A percentile compares a stretch with the other conserved stretches of the same genome.
These are phyloP conservation scores for Pyrenochaeta sp. DNA, from an alignment of 2,329 filamentous ascomycete species.

Conservation along the genomic window DNA sequence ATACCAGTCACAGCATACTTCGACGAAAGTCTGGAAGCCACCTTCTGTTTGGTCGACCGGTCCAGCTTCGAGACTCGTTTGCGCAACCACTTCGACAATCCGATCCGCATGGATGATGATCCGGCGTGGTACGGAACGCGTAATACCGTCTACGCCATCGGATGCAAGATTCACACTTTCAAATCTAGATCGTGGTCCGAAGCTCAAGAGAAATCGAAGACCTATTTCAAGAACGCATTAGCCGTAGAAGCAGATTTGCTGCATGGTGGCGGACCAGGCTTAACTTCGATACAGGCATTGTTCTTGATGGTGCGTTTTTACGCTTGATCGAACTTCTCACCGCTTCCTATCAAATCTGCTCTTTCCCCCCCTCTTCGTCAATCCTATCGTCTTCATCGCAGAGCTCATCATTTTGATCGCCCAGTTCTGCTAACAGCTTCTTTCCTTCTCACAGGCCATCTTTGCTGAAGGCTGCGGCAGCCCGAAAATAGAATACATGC, in stretches of 20 bases:
- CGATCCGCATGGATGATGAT: neutral
- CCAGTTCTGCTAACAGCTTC: no score
- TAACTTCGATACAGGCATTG: slow-evolving; percentile 1
- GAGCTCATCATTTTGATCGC: no score
- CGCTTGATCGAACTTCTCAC: no score
- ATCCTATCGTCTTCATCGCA: no score
- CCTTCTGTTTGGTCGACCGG: neutral
- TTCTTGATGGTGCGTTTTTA: neutral
- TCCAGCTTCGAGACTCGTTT: neutral
- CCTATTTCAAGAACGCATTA: slow-evolving; percentile 5
- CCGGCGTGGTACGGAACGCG: neutral
- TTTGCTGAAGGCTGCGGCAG: neutral
- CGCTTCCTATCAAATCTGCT: no score
- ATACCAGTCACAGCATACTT: neutral
- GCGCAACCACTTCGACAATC: neutral
- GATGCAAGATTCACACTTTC: neutral
- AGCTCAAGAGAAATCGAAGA: neutral
- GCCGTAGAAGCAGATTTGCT: slow-evolving; percentile 3
- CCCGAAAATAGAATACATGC: neutral
- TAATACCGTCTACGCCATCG: neutral
- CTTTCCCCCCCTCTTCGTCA: no score
- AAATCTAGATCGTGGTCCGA: slow-evolving; percentile 1
- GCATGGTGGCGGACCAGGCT: neutral
- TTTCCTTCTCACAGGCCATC: neutral
- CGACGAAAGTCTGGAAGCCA: slow-evolving; percentile 1